phyloP scores from a whole-genome alignment of 148 eudicot genomes.

The Polygonum aviculare region DNA sequence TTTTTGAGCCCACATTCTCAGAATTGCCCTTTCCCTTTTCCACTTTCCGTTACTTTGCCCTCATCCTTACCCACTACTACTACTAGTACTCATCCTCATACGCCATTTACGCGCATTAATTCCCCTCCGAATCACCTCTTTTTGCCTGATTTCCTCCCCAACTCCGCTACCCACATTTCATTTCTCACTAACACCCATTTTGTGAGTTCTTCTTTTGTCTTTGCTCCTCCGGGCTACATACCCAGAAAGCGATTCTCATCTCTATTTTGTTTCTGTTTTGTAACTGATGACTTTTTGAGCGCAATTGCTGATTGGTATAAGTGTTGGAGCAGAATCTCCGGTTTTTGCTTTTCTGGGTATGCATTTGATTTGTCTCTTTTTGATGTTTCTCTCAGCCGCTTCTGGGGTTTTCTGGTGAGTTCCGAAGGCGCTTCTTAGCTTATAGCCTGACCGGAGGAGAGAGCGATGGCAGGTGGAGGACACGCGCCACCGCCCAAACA shows the following conservation, averaged over 20 bases:
- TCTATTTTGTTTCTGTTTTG: background rate
- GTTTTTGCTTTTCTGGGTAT: slow-evolving; percentile 3
- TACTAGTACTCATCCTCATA: background rate
- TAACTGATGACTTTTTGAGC: background rate
- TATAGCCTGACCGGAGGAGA: slow-evolving; percentile 7
- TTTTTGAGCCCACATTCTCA: slow-evolving; percentile 10
- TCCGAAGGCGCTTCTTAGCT: background rate
- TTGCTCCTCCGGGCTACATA: background rate
- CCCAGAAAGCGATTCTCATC: slow-evolving; percentile 2
- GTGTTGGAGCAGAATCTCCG: background rate
- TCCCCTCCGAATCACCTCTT: background rate
- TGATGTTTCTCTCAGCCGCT: background rate
- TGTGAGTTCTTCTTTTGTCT: background rate
- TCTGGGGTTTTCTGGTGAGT: slow-evolving; percentile 14
- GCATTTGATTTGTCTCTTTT: slow-evolving; percentile 20
- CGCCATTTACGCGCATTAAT: background rate
- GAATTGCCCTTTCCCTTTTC: background rate
- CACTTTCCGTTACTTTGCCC: background rate
- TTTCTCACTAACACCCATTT: background rate
- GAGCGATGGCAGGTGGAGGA: slow-evolving; percentile 49
- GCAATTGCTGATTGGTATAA: background rate
- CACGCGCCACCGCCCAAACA: slow-evolving; percentile 72
- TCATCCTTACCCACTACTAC: background rate
- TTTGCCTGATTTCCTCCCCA: background rate
- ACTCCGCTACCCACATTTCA: background rate